phyloP scores from a whole-genome alignment of 2,329 filamentous ascomycete species.

The Monosporascus sp. region DNA sequence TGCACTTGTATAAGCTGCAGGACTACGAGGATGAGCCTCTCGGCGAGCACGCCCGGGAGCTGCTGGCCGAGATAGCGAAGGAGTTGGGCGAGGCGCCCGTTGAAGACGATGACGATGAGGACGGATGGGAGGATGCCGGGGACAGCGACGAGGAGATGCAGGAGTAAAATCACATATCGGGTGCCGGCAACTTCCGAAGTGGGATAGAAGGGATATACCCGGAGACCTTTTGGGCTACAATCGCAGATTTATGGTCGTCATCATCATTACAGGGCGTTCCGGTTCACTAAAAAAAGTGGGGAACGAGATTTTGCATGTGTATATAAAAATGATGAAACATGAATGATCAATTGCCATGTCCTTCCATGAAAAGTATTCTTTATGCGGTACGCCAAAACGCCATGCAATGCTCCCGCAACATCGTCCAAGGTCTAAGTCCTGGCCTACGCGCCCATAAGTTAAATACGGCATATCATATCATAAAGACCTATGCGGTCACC shows the following conservation, averaged over 20 bases:
- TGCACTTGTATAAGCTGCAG: conserved; percentile 70
- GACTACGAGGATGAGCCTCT: conserved; percentile 83
- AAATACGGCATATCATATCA: background rate
- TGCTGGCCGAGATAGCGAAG: conserved; percentile 57
- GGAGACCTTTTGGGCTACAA: background rate
- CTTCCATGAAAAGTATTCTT: background rate
- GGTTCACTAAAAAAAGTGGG: background rate
- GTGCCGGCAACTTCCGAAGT: background rate
- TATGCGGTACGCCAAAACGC: background rate
- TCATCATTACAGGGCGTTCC: background rate
- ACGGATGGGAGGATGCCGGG: conserved; percentile 38
- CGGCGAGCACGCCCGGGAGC: conserved; percentile 67
- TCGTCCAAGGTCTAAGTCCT: background rate
- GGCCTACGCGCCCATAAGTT: background rate
- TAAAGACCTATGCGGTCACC: conserved; percentile 47
- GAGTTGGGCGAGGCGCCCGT: conserved; percentile 57
- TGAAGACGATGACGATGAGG: conserved; percentile 50
- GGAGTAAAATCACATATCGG: conserved; percentile 18
- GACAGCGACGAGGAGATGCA: conserved; percentile 56
- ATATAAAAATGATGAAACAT: background rate
- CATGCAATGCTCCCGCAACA: background rate
- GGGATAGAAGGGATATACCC: background rate
- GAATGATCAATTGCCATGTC: background rate
- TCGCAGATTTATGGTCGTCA: background rate
- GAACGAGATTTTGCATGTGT: background rate